Evolutionary conservation across 2,329 filamentous ascomycete genomes (phyloP).

Genomic region (Talaromyces sp.): DNA sequence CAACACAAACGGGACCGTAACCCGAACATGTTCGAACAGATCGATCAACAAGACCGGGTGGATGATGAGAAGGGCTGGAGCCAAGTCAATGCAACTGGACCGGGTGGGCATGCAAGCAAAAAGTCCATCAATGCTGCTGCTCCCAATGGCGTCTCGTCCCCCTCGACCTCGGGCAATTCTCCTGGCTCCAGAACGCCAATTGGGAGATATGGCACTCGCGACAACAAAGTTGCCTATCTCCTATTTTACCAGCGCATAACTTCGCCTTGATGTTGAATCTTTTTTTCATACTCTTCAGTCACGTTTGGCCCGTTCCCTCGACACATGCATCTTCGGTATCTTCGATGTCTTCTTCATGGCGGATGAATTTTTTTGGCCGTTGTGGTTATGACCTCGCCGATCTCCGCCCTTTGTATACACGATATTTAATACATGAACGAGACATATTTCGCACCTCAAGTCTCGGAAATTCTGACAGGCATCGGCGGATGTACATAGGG

Average conservation of each 20-base stretch:
- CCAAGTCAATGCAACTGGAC: constrained; percentile 65
- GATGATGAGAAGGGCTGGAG: constrained; percentile 68
- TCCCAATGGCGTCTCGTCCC: constrained; percentile 62
- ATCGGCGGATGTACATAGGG: constrained; percentile 12
- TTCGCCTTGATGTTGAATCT: not conserved
- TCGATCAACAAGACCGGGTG: constrained; percentile 60
- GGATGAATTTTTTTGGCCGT: not conserved
- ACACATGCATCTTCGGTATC: not conserved
- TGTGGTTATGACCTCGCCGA: not conserved
- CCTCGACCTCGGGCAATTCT: constrained; percentile 48
- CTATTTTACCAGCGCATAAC: constrained; percentile 82
- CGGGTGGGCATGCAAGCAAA: constrained; percentile 48
- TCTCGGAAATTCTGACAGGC: not conserved
- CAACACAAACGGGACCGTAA: constrained; percentile 54
- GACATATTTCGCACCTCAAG: constrained; percentile 1
- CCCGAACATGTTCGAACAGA: constrained; percentile 69
- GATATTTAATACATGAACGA: constrained; percentile 1
- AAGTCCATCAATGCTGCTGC: constrained; percentile 60
- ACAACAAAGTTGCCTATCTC: constrained; percentile 96
- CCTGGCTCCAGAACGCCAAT: constrained; percentile 56
- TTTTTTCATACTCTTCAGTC: not conserved
- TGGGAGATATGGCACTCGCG: constrained; percentile 61
- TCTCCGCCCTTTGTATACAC: not conserved
- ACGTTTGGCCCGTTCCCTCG: not conserved
- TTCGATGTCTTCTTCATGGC: not conserved